Evolutionary conservation across 331 rosid species (phyloP), one percentile per base, ranked within the genome.

Genomic region (Malus hybrid): DNA sequence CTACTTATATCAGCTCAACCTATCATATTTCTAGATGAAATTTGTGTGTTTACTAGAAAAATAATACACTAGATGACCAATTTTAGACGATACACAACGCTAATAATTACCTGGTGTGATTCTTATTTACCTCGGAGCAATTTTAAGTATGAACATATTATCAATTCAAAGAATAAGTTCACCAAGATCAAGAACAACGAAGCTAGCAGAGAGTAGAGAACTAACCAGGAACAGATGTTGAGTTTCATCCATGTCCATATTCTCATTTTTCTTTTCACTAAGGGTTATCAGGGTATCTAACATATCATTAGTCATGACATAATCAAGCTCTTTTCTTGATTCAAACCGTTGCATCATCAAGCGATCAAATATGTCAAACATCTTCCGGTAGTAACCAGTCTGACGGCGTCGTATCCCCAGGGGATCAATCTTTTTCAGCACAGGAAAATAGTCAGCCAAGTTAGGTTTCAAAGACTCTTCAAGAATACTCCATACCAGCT

Each of bases 361-460:
- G 5, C 55, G 33, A 4, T 50, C 79, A 28, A 79, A 67, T 15
- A 79, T 28, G 55, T 61, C 70, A n/a, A 66, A 59, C 65, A 79
- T 31, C 46, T 29, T 67, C 18, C 0, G 0, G 5, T 28, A 66
- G 27, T 71, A 15, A 20, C 15, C 67, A 56, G 7, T 20, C 6
- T 57, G 22, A 6, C 55, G 69, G 0, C 78, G 34, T 7, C 64
- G 29, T 57, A 72, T 52, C 13, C 82, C 73, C 42, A 65, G 73
- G 61, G 69, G 54, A 56, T 79, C 82, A 36, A 79, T 31, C 60
- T 65, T 61, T 16, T 52, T 71, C 1, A 79, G 33, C 36, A 72
- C 15, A 3, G 82, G 82, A 15, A 79, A 79, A 65, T 18, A 72
- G 71, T 79, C 82, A 3, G n/a, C 62, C 29, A 39, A 16, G 44